Evolutionary conservation across 202 grass and related monocot genomes (phyloP).

Genomic region (Tripidium arundinaceum): DNA sequence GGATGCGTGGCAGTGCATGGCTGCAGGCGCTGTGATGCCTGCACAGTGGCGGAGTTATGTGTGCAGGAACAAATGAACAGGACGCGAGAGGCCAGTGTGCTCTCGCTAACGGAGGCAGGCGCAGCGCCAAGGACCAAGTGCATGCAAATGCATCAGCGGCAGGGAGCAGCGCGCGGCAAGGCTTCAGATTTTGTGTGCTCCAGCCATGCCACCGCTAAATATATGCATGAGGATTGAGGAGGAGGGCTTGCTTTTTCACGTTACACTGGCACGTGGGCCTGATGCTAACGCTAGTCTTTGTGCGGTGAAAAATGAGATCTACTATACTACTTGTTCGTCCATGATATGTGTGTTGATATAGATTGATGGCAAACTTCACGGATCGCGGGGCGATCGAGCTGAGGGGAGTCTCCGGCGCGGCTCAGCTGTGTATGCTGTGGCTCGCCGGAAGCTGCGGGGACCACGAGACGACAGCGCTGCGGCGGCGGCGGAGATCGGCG

Average conservation of each 20-base stretch:
- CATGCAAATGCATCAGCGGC: too few species aligned
- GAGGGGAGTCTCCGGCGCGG: too few species aligned
- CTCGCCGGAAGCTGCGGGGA: background rate
- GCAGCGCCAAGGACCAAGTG: background rate
- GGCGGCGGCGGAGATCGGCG: background rate
- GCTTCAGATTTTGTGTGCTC: too few species aligned
- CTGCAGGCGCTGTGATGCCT: background rate
- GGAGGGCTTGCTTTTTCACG: background rate
- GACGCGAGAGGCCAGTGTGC: background rate
- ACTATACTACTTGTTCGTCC: too few species aligned
- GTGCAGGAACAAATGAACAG: slow-evolving; percentile 6
- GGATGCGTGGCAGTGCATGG: background rate
- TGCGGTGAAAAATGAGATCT: too few species aligned
- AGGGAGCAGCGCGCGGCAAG: too few species aligned
- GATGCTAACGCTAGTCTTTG: background rate
- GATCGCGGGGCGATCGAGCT: too few species aligned
- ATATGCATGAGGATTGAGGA: too few species aligned
- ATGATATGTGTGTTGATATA: background rate
- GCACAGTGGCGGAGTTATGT: slow-evolving; percentile 10
- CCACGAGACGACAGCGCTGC: background rate
- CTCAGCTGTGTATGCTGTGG: background rate
- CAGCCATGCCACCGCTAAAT: too few species aligned
- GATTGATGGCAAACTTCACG: background rate
- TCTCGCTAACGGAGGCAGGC: background rate
- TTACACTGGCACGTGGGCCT: background rate